Evolutionary conservation across 225 moss, liverwort and hornwort species (phyloP), one percentile per base, ranked within the genome.

Genomic region (Polytrichum formosum): DNA sequence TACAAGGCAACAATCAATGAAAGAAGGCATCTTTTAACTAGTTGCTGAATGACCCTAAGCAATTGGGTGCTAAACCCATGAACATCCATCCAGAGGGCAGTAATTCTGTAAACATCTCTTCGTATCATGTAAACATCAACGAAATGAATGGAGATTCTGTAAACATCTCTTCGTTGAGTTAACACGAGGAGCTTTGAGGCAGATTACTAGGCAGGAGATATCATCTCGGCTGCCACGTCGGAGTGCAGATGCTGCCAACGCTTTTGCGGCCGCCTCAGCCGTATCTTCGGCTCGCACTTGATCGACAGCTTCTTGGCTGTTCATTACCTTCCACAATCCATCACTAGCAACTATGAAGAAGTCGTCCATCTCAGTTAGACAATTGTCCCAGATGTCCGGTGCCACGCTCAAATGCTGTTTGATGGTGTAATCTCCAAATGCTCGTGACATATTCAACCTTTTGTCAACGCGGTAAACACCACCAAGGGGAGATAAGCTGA

Each of bases 261-360:
- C 71, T 72, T 87, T 87, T 6, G 87, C 83, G 69, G 87, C 87
- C 4, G 37, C 72, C 72, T 83, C 60, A 21, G 87, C 87, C 8
- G 76, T 53, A 2, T 72, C 21, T 62, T 87, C 76, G 16, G 78
- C 81, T 69, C 58, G 56, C 20, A 87, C 87, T 31, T 70, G 78
- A 21, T 74, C 69, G 55, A 83, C 76, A 37, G 81, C 83, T 69
- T 83, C 87, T 22, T 83, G 75, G 13, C 81, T 87, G 61, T 70
- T 61, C 81, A 87, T 81, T 16, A 78, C 83, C 59, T 83, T 87
- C 87, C 83, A 87, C 68, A 87, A 59, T 17, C 87, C 87, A 31
- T 87, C 87, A 65, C 87, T 87, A 13, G 83, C 87, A 54, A 87
- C 87, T 21, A 87, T 74, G 7, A 87, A 72, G 69, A 87, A 87